These are phyloP conservation scores for Picochlorum sp. DNA, from an alignment of 139 green algal genomes.

Conservation along the genomic window DNA sequence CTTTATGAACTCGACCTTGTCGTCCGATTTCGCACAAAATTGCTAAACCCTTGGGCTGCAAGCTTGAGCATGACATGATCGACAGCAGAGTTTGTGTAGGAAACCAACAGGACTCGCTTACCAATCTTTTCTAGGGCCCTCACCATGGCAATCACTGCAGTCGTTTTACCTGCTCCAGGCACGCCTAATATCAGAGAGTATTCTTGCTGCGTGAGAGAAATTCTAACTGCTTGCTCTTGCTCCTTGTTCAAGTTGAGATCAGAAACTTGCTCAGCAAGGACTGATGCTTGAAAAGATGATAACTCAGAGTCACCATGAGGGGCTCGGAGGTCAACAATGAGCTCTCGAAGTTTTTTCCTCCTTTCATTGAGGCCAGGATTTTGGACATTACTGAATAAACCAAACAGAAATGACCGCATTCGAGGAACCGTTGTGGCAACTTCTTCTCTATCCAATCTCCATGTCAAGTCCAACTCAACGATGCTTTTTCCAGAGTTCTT, in stretches of 20 bases:
- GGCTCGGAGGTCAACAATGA: constrained; percentile 50
- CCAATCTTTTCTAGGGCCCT: constrained; percentile 44
- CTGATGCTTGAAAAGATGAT: not conserved
- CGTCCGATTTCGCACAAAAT: constrained; percentile 71
- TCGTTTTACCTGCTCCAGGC: constrained; percentile 74
- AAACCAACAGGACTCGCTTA: constrained; percentile 70
- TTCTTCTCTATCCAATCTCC: constrained; percentile 71
- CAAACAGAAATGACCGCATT: constrained; percentile 52
- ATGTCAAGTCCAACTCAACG: constrained; percentile 17
- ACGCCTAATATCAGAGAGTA: constrained; percentile 85
- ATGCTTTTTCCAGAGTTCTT: not conserved
- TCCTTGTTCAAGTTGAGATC: constrained; percentile 50
- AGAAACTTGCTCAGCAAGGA: not conserved
- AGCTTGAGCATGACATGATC: constrained; percentile 94
- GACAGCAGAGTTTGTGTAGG: constrained; percentile 93
- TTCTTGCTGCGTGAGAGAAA: constrained; percentile 48
- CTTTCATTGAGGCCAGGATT: not conserved
- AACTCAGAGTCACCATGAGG: constrained; percentile 8
- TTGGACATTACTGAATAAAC: constrained; percentile 22
- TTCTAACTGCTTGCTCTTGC: constrained; percentile 52
- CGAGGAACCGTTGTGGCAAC: constrained; percentile 34
- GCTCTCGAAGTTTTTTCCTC: constrained; percentile 27
- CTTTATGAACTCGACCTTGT: constrained; percentile 39
- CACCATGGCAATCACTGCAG: constrained; percentile 48
- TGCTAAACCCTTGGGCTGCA: constrained; percentile 8